A percentile compares a stretch with the other conserved stretches of the same genome.
These are phyloP conservation scores for Cruciata laevipes DNA, from an alignment of 257 asterid species.

Conservation along the genomic window DNA sequence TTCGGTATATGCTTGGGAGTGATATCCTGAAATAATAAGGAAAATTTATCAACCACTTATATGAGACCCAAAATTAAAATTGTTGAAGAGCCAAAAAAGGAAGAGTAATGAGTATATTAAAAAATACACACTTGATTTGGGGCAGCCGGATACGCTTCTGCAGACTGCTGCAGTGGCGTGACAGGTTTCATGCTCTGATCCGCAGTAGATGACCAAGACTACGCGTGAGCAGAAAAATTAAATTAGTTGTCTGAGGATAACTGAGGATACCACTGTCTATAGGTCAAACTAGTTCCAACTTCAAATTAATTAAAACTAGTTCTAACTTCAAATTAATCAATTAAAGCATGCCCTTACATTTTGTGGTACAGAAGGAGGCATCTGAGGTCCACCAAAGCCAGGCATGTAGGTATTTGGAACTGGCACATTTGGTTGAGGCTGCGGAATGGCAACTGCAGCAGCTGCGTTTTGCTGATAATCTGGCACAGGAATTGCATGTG, in stretches of 20 bases:
- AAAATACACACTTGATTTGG: constrained; percentile 32
- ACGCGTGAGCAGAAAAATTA: constrained; percentile 46
- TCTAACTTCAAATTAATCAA: constrained; percentile 5
- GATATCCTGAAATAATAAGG: constrained; percentile 43
- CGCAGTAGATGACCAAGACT: constrained; percentile 58
- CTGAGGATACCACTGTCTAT: constrained; percentile 9
- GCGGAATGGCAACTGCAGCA: constrained; percentile 37
- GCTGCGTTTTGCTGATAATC: constrained; percentile 49
- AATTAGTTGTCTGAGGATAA: constrained; percentile 43
- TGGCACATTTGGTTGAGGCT: constrained; percentile 35
- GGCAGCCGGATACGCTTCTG: constrained; percentile 32
- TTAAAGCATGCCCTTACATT: constrained; percentile 28
- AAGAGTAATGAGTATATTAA: neutral
- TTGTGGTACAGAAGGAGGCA: constrained; percentile 47
- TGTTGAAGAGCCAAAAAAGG: constrained; percentile 5
- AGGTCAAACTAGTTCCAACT: constrained; percentile 8
- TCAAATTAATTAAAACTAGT: too few species aligned
- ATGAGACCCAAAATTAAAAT: neutral
- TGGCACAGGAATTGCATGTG: constrained; percentile 43
- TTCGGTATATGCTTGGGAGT: constrained; percentile 23
- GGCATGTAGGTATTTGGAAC: constrained; percentile 54
- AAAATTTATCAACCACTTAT: constrained; percentile 5
- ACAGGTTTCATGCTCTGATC: constrained; percentile 48
- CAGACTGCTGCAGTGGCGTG: constrained; percentile 44
- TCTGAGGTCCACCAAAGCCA: constrained; percentile 48